Percentiles rank a stretch among this genome's conserved stretches.
Conservation (phyloP, 495 filamentous ascomycete species). For the Aspergillus diversus region DNA sequence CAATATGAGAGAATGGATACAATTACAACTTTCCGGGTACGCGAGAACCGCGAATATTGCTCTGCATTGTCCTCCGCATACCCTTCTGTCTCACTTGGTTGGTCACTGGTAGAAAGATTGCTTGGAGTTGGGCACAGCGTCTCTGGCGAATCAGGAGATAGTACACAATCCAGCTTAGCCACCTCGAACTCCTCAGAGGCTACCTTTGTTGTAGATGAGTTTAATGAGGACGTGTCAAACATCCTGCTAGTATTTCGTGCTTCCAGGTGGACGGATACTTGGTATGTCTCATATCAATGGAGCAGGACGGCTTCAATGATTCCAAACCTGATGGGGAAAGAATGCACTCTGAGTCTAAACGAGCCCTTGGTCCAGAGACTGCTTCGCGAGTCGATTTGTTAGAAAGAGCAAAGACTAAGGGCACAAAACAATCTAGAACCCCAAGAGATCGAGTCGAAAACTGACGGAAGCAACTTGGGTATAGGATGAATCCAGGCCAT, state of each 20-base stretch:
- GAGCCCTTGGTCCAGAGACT: not conserved
- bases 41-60: constrained; percentile 57
- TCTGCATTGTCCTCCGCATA: constrained; percentile 45
- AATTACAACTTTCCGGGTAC: constrained; percentile 60
- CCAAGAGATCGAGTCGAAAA: too few species aligned
- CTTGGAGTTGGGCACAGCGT: constrained; percentile 20
- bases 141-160: constrained; percentile 15
- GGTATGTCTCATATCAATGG: constrained; percentile 2
- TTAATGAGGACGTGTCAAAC: constrained; percentile 14
- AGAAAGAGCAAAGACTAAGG: not conserved
- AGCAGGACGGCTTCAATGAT: not conserved
- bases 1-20: constrained; percentile 67
- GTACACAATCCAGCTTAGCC: constrained; percentile 7
- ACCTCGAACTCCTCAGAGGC: constrained; percentile 12
- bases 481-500: not conserved
- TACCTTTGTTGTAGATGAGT: constrained; percentile 15
- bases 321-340: not conserved
- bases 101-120: constrained; percentile 10
- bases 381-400: not conserved
- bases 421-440: not conserved
- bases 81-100: constrained; percentile 13
- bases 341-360: not conserved
- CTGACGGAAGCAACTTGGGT: not conserved
- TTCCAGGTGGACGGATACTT: not conserved
- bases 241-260: constrained; percentile 2